A percentile compares a stretch with the other conserved stretches of the same genome.
Conservation (phyloP, 108 stramenopile genomes). For the Nitzschia inconspicua region DNA sequence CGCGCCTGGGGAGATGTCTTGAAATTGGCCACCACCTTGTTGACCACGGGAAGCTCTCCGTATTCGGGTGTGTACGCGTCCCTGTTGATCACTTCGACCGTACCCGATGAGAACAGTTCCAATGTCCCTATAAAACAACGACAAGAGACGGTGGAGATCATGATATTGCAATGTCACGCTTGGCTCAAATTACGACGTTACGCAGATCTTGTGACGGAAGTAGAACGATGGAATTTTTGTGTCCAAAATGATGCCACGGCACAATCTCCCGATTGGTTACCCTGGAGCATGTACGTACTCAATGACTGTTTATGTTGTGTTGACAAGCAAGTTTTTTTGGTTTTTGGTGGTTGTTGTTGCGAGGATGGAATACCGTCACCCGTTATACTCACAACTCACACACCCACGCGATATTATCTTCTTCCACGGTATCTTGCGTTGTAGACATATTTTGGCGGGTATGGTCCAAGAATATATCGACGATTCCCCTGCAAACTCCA, state of each 20-base stretch:
- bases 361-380: too few species aligned
- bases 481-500: constrained; percentile 8
- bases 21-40: constrained; percentile 36
- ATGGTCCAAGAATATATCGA: constrained; percentile 47
- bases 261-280: constrained; percentile 29
- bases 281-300: constrained; percentile 27
- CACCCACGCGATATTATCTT: too few species aligned
- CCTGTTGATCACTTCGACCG: constrained; percentile 13
- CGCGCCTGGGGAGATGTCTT: constrained; percentile 81
- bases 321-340: too few species aligned
- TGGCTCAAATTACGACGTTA: constrained; percentile 58
- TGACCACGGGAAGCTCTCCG: constrained; percentile 3
- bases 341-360: too few species aligned
- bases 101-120: background rate
- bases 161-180: constrained; percentile 60
- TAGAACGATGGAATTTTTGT: constrained; percentile 51
- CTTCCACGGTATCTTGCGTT: too few species aligned
- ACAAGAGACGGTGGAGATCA: constrained; percentile 59
- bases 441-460: constrained; percentile 52
- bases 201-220: constrained; percentile 53
- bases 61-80: constrained; percentile 37
- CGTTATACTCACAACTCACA: too few species aligned
- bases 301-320: background rate
- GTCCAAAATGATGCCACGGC: constrained; percentile 21
- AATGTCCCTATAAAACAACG: constrained; percentile 3